phyloP scores from a whole-genome alignment of 1,284 basidiomycete species.

The Rhodofomes roseus region DNA sequence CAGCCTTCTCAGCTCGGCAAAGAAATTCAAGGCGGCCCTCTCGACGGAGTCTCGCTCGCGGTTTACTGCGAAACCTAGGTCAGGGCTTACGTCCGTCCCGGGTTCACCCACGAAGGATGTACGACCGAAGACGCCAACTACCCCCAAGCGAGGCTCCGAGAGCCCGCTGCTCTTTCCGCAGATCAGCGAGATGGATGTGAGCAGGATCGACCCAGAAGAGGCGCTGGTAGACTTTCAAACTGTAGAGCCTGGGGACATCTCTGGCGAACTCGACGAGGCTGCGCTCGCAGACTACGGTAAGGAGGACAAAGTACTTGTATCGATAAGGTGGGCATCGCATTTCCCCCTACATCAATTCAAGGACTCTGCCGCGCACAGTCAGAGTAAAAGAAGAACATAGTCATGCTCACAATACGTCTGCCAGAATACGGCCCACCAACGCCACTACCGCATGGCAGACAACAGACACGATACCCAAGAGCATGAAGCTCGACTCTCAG shows the following conservation, averaged over 20 bases:
- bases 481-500: conserved; percentile 56
- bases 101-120: conserved; percentile 47
- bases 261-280: conserved; percentile 59
- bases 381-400: no score
- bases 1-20: conserved; percentile 46
- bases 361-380: no score
- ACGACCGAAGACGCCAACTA: conserved; percentile 43
- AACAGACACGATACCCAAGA: conserved; percentile 35
- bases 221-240: conserved; percentile 70
- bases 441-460: conserved; percentile 54
- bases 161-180: conserved; percentile 44
- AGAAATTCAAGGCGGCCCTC: conserved; percentile 65
- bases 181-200: conserved; percentile 72
- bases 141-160: conserved; percentile 38
- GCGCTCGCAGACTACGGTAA: conserved; percentile 50
- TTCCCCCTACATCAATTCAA: not conserved
- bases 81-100: conserved; percentile 43
- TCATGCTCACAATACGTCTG: not conserved
- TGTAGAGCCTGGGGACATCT: conserved; percentile 65
- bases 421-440: conserved; percentile 67
- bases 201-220: conserved; percentile 70
- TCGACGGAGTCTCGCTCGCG: conserved; percentile 56
- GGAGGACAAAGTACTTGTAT: conserved; percentile 86
- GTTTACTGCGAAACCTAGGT: conserved; percentile 29
- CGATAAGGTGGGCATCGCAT: conserved; percentile 59